These are phyloP conservation scores for Fragilaria crotonensis DNA, from an alignment of 108 stramenopile species.

Conservation along the genomic window DNA sequence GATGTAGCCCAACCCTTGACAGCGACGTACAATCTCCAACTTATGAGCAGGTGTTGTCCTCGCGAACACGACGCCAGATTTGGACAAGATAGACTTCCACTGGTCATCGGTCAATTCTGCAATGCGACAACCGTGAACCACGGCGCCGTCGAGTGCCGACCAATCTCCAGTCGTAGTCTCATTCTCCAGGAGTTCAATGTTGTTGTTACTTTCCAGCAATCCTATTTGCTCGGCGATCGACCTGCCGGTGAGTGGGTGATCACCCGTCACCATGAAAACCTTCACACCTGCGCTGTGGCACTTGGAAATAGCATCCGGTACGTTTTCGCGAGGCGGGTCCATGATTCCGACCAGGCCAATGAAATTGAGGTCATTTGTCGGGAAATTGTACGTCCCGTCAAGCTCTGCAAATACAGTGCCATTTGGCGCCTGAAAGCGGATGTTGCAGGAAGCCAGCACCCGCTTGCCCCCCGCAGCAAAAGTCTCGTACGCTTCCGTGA, in stretches of 20 bases:
- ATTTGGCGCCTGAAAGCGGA: conserved; percentile 13
- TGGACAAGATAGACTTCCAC: conserved; percentile 1
- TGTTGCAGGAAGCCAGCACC: conserved; percentile 41
- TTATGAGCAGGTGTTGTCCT: conserved; percentile 66
- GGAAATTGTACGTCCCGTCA: conserved; percentile 14
- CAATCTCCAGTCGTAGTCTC: neutral
- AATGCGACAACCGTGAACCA: conserved; percentile 4
- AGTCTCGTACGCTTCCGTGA: conserved; percentile 7
- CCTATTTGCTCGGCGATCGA: conserved; percentile 81
- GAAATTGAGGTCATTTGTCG: conserved; percentile 39
- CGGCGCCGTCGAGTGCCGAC: neutral
- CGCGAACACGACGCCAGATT: conserved; percentile 33
- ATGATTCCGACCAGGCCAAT: conserved; percentile 52
- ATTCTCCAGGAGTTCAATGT: conserved; percentile 42
- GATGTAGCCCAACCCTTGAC: conserved; percentile 10
- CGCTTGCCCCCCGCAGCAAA: conserved; percentile 39
- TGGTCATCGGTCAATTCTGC: conserved; percentile 5
- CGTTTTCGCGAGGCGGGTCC: conserved; percentile 8
- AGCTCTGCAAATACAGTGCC: conserved; percentile 10
- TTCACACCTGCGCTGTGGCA: conserved; percentile 38
- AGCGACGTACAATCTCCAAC: conserved; percentile 1
- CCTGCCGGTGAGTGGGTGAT: conserved; percentile 84
- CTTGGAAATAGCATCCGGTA: conserved; percentile 1
- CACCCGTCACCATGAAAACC: conserved; percentile 97
- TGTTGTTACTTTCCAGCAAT: conserved; percentile 34